These are phyloP conservation scores for Cyphellophora attinorum DNA, from an alignment of 2,329 filamentous ascomycete species.

Conservation along the genomic window DNA sequence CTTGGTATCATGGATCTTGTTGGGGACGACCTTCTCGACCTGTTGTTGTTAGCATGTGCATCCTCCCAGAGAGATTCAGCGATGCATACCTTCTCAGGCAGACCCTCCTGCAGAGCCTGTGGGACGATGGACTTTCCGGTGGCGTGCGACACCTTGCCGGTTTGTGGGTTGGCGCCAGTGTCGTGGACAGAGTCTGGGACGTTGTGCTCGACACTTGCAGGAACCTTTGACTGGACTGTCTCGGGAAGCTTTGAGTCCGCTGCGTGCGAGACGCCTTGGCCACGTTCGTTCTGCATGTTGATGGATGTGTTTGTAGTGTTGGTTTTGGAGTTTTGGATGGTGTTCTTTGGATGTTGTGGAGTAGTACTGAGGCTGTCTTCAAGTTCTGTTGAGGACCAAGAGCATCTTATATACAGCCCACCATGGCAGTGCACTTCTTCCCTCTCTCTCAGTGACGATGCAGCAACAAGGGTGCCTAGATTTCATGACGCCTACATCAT, in stretches of 20 bases:
- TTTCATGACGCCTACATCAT: too few species aligned
- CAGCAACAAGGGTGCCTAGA: too few species aligned
- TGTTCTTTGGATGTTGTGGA: too few species aligned
- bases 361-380: too few species aligned
- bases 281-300: constrained; percentile 2
- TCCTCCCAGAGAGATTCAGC: too few species aligned
- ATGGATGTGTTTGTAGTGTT: too few species aligned
- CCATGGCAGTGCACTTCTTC: too few species aligned
- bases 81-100: constrained; percentile 35
- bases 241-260: background rate
- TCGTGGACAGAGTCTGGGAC: constrained; percentile 60
- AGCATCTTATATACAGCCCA: too few species aligned
- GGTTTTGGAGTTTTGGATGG: too few species aligned
- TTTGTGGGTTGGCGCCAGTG: constrained; percentile 74
- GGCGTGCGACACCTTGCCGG: constrained; percentile 88
- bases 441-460: too few species aligned
- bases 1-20: constrained; percentile 35
- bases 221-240: constrained; percentile 1
- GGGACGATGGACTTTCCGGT: constrained; percentile 52
- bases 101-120: constrained; percentile 32
- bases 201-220: background rate
- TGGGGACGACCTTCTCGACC: constrained; percentile 33
- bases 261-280: constrained; percentile 3
- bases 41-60: too few species aligned
- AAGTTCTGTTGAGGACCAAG: too few species aligned